Evolutionary conservation across 805 yeast species (phyloP).

Genomic region (Zygotorulaspora danielsina): DNA sequence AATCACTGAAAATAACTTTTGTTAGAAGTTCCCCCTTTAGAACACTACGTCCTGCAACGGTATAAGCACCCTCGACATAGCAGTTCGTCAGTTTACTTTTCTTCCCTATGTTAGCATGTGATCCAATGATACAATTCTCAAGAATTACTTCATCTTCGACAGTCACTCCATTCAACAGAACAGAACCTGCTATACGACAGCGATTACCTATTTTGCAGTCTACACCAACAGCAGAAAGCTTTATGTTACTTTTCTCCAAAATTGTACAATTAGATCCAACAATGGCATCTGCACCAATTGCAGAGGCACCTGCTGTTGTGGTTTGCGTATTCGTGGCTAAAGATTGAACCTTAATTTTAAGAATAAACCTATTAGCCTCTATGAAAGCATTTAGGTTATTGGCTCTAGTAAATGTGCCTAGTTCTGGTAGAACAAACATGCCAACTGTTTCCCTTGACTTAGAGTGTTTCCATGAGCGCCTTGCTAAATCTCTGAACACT

Average conservation of each 20-base stretch:
- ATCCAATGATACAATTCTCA: conserved; percentile 88
- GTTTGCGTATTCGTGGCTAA: conserved; percentile 27
- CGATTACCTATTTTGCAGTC: conserved; percentile 76
- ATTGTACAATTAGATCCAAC: conserved; percentile 65
- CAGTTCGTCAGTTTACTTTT: conserved; percentile 72
- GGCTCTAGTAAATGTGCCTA: conserved; percentile 67
- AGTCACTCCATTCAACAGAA: conserved; percentile 63
- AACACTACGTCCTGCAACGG: conserved; percentile 51
- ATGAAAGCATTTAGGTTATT: conserved; percentile 76
- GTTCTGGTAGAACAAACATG: conserved; percentile 64
- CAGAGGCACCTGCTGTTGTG: conserved; percentile 43
- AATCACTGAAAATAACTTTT: conserved; percentile 31
- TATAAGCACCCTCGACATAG: conserved; percentile 76
- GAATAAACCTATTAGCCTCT: conserved; percentile 80
- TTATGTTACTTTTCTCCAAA: conserved; percentile 82
- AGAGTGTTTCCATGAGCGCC: conserved; percentile 88
- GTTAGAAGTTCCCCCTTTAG: conserved; percentile 57
- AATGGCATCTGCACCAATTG: conserved; percentile 81
- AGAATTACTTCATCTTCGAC: conserved; percentile 70
- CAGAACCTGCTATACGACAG: conserved; percentile 84
- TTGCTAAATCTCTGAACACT: conserved; percentile 77
- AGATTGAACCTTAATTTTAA: conserved; percentile 58
- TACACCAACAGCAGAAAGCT: conserved; percentile 75
- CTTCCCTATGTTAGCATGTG: conserved; percentile 54
- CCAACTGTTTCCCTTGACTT: conserved; percentile 56